These are phyloP conservation scores for Bruguiera hainesii DNA, from an alignment of 441 rosid genomes.

Conservation along the genomic window DNA sequence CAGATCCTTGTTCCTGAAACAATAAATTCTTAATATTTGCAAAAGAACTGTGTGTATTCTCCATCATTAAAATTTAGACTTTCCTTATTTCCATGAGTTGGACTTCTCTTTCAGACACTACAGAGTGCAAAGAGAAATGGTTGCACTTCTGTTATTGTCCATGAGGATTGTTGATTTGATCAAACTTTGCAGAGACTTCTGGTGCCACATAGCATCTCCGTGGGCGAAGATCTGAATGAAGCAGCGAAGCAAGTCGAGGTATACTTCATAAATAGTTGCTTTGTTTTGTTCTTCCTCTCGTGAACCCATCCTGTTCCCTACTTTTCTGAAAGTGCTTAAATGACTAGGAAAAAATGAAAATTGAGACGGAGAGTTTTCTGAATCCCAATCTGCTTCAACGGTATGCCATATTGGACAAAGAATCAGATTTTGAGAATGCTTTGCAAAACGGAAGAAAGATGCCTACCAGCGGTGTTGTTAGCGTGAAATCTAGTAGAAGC, in stretches of 20 bases:
- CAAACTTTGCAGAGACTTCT: conserved; percentile 46
- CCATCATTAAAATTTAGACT: no score
- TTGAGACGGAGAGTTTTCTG: conserved; percentile 49
- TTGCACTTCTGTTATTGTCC: neutral
- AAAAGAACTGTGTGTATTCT: no score
- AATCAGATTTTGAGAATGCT: conserved; percentile 64
- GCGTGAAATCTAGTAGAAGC: conserved; percentile 59
- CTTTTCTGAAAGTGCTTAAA: conserved; percentile 3
- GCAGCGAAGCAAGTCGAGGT: conserved; percentile 95
- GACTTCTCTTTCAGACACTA: no score
- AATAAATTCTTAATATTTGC: no score
- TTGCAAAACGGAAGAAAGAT: conserved; percentile 52
- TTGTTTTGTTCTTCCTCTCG: neutral
- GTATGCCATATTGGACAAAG: conserved; percentile 61
- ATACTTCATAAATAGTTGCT: neutral
- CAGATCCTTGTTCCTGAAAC: no score
- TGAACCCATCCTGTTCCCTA: neutral
- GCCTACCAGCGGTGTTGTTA: conserved; percentile 51
- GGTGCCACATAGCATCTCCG: conserved; percentile 71
- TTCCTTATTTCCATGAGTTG: no score
- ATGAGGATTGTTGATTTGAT: neutral
- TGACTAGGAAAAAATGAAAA: conserved; percentile 65
- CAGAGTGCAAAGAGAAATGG: no score
- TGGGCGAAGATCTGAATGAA: conserved; percentile 87
- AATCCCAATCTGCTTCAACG: conserved; percentile 63